Base-by-base conservation (phyloP, 192 early-diverging fungal species). In the Umbelopsis sp. region DNA sequence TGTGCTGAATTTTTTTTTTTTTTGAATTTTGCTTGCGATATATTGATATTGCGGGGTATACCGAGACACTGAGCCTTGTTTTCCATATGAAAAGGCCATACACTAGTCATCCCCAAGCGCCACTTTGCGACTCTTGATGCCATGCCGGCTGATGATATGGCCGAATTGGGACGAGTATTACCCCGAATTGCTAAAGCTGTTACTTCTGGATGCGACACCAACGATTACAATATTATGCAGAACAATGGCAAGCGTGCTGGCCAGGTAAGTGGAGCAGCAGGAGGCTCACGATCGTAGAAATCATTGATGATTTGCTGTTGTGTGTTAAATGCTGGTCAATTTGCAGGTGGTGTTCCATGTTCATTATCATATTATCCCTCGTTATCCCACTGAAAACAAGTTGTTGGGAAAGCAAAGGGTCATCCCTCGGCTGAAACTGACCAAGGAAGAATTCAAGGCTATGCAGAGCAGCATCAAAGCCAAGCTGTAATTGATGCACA, bases 311-410 rank as follows among this genome's bases (percentile, higher is more conserved):
- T 41, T 10, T 49, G 5, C 48, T 16, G 15, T 4, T 21, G 48
- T 49, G 20, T 21, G 5, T 49, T 49, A 21, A 49, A 20, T 1
- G 6, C 8, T 16, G 27, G 11, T 18, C 13, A 35, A 27, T 61
- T 41, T 41, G 37, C 37, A 61, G 55, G 50, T 71, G 16, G 69
- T 71, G 4, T 71, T 71, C 23, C 69, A 71, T 53, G 44, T 71
- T 13, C 69, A 71, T 44, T 71, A 55, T 41, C 69, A 71, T 58
- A 71, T 71, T 2, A 71, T 71, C 13, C 69, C 69, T 27, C 48
- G 69, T 15, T 35, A 61, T 18, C 55, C 55, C 15, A 61, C 55
- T 61, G 55, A 61, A 61, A 25, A 25, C 21, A 33, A 30, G 30
- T 16, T 61, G 25, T 18, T 61, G 27, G 16, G 55, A 61, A 61